Base-by-base conservation (phyloP, 306 rosid species). In the Pyrus communis region DNA sequence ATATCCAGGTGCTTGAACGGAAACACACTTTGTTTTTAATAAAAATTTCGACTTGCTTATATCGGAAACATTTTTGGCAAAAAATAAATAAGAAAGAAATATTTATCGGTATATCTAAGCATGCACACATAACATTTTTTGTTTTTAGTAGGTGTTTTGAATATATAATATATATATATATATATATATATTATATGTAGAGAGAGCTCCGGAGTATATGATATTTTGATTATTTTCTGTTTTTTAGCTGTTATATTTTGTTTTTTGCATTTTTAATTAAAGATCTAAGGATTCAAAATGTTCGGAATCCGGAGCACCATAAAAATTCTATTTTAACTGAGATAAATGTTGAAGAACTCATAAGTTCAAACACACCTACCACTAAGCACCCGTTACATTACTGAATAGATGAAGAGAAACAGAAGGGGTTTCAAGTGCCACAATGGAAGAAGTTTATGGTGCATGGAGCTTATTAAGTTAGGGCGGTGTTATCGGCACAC, bases 361-460 rank as follows among this genome's bases (percentile, higher is more conserved):
- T 59, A 59, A 27, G 28, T 43, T 74, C 38, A 67, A 67, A 43
- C 4, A 33, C 71, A 80, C 79, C 71, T 45, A 80, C 40, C 33
- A 28, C 59, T n/a, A 40, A 5, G 22, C 22, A 65, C 7, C 46
- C 4, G 33, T 51, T 51, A 51, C 14, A 12, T 49, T 15, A 62
- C n/a, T 15, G 38, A 14, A 7, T 62, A 28, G 9, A 18, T 51
- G 21, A 62, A 62, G 67, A 3, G 30, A 14, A 62, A 28, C 38
- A 62, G 1, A 62, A 62, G 15, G 67, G n/a, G 21, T 2, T 28
- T 62, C 49, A 12, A 49, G 5, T 14, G 23, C 25, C 51, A 60
- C 65, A 70, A 70, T 60, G 27, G 69, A 64, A 11, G 7, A 61
- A 23, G 7, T 11, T 9, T 61, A 61, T 31, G 17, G 23, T 35